These are phyloP conservation scores for Anthracocystis walkeri DNA, from an alignment of 1,284 basidiomycete species.

Conservation along the genomic window DNA sequence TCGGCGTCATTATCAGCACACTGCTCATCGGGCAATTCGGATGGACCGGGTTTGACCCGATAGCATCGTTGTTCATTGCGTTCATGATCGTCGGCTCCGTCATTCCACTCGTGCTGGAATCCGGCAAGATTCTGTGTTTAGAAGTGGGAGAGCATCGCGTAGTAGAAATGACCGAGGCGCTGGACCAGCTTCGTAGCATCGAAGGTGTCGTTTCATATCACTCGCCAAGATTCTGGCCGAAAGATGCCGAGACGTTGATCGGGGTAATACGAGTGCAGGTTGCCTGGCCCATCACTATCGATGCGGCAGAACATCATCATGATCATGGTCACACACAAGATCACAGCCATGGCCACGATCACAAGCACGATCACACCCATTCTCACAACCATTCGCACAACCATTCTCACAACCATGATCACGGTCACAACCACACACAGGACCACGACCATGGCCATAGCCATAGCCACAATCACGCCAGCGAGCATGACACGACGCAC, in stretches of 20 bases:
- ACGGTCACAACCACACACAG: conserved; percentile 70
- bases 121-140: conserved; percentile 86
- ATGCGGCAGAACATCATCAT: neutral
- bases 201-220: conserved; percentile 86
- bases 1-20: conserved; percentile 98
- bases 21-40: conserved; percentile 94
- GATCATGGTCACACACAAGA: conserved; percentile 1
- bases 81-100: conserved; percentile 94
- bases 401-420: conserved; percentile 73
- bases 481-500: conserved; percentile 4
- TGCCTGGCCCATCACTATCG: conserved; percentile 72
- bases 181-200: conserved; percentile 77
- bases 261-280: conserved; percentile 77
- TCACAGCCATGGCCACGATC: conserved; percentile 3
- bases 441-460: conserved; percentile 74
- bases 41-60: conserved; percentile 99
- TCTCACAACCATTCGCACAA: conserved; percentile 61
- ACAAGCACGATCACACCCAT: conserved; percentile 11
- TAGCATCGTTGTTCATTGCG: conserved; percentile 96
- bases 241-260: conserved; percentile 85
- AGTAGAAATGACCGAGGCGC: conserved; percentile 77
- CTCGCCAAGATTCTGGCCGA: conserved; percentile 92
- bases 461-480: conserved; percentile 66
- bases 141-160: conserved; percentile 82
- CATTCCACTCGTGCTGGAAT: conserved; percentile 92